Evolutionary conservation across 2,329 filamentous ascomycete genomes (phyloP), one percentile per base, ranked within the genome.

Genomic region (Berkeleyomyces basicola): DNA sequence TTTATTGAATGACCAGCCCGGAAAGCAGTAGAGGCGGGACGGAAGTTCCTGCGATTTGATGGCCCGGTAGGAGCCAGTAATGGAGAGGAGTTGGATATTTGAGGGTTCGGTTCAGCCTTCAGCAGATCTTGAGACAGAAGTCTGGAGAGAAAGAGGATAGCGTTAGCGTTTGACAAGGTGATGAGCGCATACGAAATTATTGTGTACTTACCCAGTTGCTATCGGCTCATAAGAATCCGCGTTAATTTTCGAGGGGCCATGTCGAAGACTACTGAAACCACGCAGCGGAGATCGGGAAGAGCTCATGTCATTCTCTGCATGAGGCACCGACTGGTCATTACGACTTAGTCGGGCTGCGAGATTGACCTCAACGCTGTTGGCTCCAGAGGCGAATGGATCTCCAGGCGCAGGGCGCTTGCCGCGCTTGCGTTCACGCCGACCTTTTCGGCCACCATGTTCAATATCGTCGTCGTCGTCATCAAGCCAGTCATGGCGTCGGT

Each of bases 341-440:
- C 59, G 44, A 46, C 72, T 71, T 39, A 74, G 73, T 51, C 78
- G 73, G 11, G 75, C 73, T 16, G 72, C 71, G 75, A 80, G 77
- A 40, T 77, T 78, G 63, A 79, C 77, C 67, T 81, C 78, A 46
- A 77, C 71, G 59, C 77, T 79, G 10, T 79, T 77, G 9, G 76
- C 74, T 16, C 77, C 77, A 16, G 78, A 77, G 53, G 73, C 72
- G 57, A 55, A 57, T 10, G 47, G 10, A 49, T 59, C 57, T 36
- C 49, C 3, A 36, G 16, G 36, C 4, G 43, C 16, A 7, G 23
- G 3, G 3, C 31, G 55, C n/a, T 62, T 64, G 7, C 47, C 59
- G 14, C 62, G 62, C 36, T 64, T 64, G 44, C 60, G 59, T 14
- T 64, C 59, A 10, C 53, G 53, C 4, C 61, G 63, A n/a, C 14